Base-by-base conservation (phyloP, 1,139 yeast species). In the Geotrichum bryndzae region DNA sequence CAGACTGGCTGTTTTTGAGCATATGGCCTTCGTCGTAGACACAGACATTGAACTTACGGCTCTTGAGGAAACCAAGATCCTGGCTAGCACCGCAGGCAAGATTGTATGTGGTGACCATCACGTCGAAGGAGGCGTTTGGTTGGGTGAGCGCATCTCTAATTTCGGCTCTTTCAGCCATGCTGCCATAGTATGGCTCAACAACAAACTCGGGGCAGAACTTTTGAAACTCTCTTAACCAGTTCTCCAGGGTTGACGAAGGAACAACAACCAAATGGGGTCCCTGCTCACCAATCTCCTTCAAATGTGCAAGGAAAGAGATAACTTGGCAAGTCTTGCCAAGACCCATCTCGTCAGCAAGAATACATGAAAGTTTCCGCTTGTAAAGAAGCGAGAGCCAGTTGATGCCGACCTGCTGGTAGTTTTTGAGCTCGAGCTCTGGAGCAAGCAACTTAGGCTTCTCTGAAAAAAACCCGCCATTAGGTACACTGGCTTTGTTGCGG, bases 1-100 rank as follows among this genome's bases (percentile, higher is more conserved):
- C 98, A 18, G 95, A 85, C 66, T 84, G 81, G 1, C 97, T 89
- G 74, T 95, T 94, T 73, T 94, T 94, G 68, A 94, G 80, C 87
- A 94, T 85, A 75, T 94, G 99, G 0, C 99, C 99, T 77, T 94
- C 99, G 74, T 94, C 99, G 71, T 90, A 94, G 0, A 94, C 95
- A 65, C 96, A 85, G 65, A 88, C 90, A 73, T 95, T 90, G 74
- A 94, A 95, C 53, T 84, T 80, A 68, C 86, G 84, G 66, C 83
- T 81, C 71, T 85, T 85, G 68, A 94, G 79, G 69, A 94, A 94
- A 57, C 87, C 83, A 68, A 87, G 85, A 73, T 94, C 99, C 55
- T 83, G 82, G 66, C 90, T 85, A 52, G 89, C 83, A 11, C 97
- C 97, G 22, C 96, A 85, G 0, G 99, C 97, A 66, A 95, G 77